Evolutionary conservation across 106 monocot species (phyloP), one percentile per base, ranked within the genome.

Genomic region (Ottelia alismoides): DNA sequence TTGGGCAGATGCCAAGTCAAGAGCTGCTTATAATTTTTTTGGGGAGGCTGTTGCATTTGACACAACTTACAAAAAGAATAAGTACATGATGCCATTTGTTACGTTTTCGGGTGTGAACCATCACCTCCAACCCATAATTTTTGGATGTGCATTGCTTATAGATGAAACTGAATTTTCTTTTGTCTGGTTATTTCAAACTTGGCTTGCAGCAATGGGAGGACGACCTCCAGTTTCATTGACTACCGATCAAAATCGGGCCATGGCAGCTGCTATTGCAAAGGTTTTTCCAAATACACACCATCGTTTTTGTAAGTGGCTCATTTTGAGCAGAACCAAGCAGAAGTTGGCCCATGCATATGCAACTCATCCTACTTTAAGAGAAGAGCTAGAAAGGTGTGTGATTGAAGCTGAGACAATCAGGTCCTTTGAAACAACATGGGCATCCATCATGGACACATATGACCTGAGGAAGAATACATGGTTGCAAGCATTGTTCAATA

Each of bases 31-130:
- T 57, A 61, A 56, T 27, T 78, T 71, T 67, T 94, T 94, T 55
- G 93, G 93, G 23, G 84, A 94, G 53, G 84, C 78, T 22, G 93
- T 88, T 12, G 78, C 65, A 24, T 81, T 94, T 60, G 88, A 88
- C 52, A 94, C 93, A 28, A 84, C 88, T 32, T 94, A 88, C 45
- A 94, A 94, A 67, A 94, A 94, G 65, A 93, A 81, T 43, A 94
- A 94, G 75, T 94, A 88, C 60, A 94, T 94, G 93, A 84, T 78
- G 77, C 93, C 93, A 31, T 83, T 94, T 54, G 88, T 87, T 35
- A 78, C 81, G n/a, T 88, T 94, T 59, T 81, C 84, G 6, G 88
- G 93, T 35, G 78, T 94, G 58, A 94, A 94, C 52, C 88, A 94
- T 72, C 93, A 94, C 56, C 56, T 88, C 31, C 88, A 88, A 32